Base-by-base conservation (phyloP, 1,139 yeast species). In the Suhomyces coccinellae region DNA sequence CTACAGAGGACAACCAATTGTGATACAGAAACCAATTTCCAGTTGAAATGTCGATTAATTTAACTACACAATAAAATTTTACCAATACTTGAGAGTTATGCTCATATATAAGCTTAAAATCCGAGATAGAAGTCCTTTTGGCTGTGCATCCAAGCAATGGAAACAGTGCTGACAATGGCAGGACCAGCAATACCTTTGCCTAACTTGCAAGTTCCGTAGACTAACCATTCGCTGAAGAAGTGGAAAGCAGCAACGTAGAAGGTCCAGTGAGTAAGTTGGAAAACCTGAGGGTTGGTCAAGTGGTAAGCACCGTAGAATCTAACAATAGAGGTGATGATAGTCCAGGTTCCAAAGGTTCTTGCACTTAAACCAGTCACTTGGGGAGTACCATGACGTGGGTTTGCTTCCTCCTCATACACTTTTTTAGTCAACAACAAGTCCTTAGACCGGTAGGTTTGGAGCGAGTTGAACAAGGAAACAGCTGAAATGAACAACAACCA, bases 281-380 rank as follows among this genome's bases (percentile, higher is more conserved):
- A 93, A 43, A 90, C 80, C 52, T 83, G 85, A 24, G 82, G 81
- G 56, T 84, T 81, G 47, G 71, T 69, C 13, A 66, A 62, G 51
- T 87, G 70, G 62, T 87, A 73, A 6, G 99, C 95, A 39, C 96
- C 97, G 62, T 87, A 90, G 53, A 85, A 76, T 62, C 99, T 81
- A 41, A 93, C 83, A 36, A 93, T 74, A 2, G 96, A 81, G 1
- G 97, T 85, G 54, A 91, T 77, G 43, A 91, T 73, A 0, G 99
- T 93, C 99, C 99, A 93, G 1, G 99, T 93, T 27, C 99, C 99
- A 65, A 93, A 93, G 0, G 99, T 93, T 58, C 99, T 79, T 9
- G 97, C 96, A 55, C 95, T 83, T 55, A 93, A 74, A 6, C 77
- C 72, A 0, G 97, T 88, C 15, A 91, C 74, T 47, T 73, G 63